Evolutionary conservation across 805 yeast species (phyloP), one percentile per base, ranked within the genome.

Genomic region (Pichia paraexigua): DNA sequence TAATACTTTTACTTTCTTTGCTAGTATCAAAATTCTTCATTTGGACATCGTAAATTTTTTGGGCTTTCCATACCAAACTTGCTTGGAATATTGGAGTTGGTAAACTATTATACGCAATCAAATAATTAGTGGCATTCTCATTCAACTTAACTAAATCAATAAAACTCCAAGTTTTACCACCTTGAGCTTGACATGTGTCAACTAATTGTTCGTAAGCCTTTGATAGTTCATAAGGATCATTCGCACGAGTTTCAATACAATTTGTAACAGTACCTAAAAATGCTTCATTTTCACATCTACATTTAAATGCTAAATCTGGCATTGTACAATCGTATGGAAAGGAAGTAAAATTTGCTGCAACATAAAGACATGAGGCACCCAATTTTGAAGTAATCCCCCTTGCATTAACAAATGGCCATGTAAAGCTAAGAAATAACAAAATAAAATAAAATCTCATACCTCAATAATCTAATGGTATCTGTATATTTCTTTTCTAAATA

Each of bases 291-390:
- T 56, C 48, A 47, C 75, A 71, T 12, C 73, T 62, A 46, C 73
- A 69, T 20, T 56, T 58, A 50, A 64, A 67, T 18, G 66, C 64
- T 22, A 70, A 53, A 52, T 71, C 75, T 1, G 65, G 65, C 21
- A 57, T 48, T 32, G 51, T 39, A 56, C 72, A 70, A 48, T 67
- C 62, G 49, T 68, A 68, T 22, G 71, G 70, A 46, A 60, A 64
- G 9, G 58, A 53, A 3, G 70, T 63, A 21, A 65, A 54, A 47
- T 69, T 68, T 48, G 63, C 65, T 13, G 71, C 67, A 17, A 65
- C 58, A 51, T 59, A 62, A 3, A 69, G 49, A 56, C 75, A 71
- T 5, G 74, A 60, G 5, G 72, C 72, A 15, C 73, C 74, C 44
- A 63, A 62, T 22, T 59, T 60, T 51, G 66, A 66, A 17, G 69